Evolutionary conservation across 306 rosid genomes (phyloP).

Genomic region (Cicer pinnatifidum): DNA sequence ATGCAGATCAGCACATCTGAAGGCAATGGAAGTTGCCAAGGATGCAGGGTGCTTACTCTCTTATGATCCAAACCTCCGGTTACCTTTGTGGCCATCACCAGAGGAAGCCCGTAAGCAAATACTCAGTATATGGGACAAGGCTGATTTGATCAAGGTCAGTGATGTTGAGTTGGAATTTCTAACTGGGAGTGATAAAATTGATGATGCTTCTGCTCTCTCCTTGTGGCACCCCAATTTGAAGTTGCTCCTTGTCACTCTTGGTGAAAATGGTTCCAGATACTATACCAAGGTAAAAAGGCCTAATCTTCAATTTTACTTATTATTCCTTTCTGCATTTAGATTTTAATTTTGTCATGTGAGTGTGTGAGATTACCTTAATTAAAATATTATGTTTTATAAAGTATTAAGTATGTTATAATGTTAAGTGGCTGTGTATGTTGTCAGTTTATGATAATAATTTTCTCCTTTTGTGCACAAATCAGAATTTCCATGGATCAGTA

Average conservation of each 20-base stretch:
- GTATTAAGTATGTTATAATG: not conserved
- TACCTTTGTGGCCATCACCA: slow-evolving; percentile 78
- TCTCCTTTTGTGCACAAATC: slow-evolving; percentile 34
- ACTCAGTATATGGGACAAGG: slow-evolving; percentile 86
- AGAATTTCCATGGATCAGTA: slow-evolving; percentile 82
- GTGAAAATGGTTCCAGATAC: slow-evolving; percentile 87
- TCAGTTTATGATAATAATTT: not conserved
- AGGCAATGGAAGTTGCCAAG: slow-evolving; percentile 85
- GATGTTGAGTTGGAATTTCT: slow-evolving; percentile 90
- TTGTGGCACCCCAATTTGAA: slow-evolving; percentile 84
- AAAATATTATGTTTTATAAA: not conserved
- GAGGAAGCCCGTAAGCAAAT: slow-evolving; percentile 88
- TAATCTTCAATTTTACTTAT: slow-evolving; percentile 3
- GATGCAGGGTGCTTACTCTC: slow-evolving; percentile 90
- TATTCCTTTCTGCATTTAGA: not conserved
- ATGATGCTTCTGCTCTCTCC: slow-evolving; percentile 76
- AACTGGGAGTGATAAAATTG: slow-evolving; percentile 68
- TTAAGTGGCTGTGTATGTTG: not conserved
- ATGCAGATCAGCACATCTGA: slow-evolving; percentile 91
- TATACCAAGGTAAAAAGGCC: slow-evolving; percentile 74
- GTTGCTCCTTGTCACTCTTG: slow-evolving; percentile 92
- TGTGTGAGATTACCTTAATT: not conserved
- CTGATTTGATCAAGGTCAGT: slow-evolving; percentile 85
- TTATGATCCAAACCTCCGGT: slow-evolving; percentile 82
- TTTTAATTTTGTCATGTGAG: not conserved